Evolutionary conservation across 139 green algal genomes (phyloP).

Genomic region (Haematococcus lacustris): DNA sequence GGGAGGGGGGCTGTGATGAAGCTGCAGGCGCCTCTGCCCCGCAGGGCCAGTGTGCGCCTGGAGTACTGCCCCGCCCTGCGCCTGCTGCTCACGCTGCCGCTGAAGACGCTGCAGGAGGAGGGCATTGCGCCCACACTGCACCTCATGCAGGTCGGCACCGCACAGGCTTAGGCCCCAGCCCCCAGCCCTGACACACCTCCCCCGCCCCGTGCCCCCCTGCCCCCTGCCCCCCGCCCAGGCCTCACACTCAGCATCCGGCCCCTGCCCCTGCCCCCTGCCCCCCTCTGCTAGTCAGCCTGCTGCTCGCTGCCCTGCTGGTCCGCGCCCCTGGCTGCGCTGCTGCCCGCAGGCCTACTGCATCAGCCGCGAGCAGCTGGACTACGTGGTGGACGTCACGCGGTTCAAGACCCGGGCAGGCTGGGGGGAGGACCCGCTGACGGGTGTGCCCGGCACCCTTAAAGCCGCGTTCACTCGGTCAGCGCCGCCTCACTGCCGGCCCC

Average conservation of each 20-base stretch:
- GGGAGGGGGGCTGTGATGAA: no score
- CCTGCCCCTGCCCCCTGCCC: no score
- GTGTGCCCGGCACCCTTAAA: slow-evolving; percentile 65
- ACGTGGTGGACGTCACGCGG: slow-evolving; percentile 73
- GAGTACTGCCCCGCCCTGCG: slow-evolving; percentile 73
- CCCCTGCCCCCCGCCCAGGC: no score
- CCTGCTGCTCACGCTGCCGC: slow-evolving; percentile 43
- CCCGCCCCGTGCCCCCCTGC: no score
- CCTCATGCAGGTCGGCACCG: slow-evolving; percentile 36
- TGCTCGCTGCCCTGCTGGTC: not conserved
- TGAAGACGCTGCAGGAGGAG: slow-evolving; percentile 51
- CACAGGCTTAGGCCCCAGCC: no score
- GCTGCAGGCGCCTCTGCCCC: no score
- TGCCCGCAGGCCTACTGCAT: slow-evolving; percentile 45
- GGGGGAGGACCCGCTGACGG: slow-evolving; percentile 68
- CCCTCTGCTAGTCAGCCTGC: no score
- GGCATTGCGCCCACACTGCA: slow-evolving; percentile 52
- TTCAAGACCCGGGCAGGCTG: slow-evolving; percentile 74
- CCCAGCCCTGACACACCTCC: no score
- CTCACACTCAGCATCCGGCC: no score
- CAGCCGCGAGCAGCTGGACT: slow-evolving; percentile 52
- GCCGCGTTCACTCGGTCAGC: slow-evolving; percentile 66
- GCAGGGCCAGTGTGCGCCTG: slow-evolving; percentile 44
- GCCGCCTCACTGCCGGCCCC: not conserved
- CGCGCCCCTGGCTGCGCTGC: not conserved